Evolutionary conservation across 495 filamentous ascomycete genomes (phyloP).

Genomic region (Penicillium salamii): DNA sequence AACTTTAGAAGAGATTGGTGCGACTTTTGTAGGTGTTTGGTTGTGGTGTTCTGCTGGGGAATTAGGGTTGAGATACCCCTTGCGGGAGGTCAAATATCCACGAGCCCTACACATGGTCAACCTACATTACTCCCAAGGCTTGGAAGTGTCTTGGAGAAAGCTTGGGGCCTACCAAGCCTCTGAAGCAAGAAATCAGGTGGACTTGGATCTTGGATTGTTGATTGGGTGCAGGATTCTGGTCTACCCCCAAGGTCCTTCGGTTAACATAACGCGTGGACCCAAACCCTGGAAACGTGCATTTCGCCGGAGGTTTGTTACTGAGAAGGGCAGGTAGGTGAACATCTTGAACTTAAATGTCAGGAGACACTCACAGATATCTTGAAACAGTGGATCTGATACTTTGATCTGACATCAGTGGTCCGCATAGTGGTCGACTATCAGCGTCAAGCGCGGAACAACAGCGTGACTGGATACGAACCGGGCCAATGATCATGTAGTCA

Average conservation of each 20-base stretch:
- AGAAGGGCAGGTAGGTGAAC: background rate
- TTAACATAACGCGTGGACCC: conserved; percentile 15
- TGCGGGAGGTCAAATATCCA: background rate
- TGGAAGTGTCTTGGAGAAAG: conserved; percentile 5
- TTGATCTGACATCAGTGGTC: background rate
- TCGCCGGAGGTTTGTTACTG: background rate
- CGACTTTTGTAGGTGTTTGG: background rate
- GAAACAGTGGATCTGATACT: background rate
- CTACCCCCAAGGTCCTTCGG: conserved; percentile 26
- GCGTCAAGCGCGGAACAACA: background rate
- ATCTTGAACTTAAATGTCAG: background rate
- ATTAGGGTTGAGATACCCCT: background rate
- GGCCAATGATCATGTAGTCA: background rate
- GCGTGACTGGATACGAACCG: background rate
- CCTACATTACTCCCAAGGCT: background rate
- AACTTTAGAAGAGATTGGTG: too few species aligned
- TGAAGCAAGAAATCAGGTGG: conserved; percentile 4
- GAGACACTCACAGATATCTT: background rate
- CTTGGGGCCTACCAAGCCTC: background rate
- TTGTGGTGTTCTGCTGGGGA: too few species aligned
- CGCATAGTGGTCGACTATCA: background rate
- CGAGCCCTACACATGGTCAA: background rate
- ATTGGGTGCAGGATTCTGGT: conserved; percentile 15
- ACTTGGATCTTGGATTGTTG: background rate
- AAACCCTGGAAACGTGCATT: background rate